These are phyloP conservation scores for Trametes cingulata DNA, from an alignment of 768 basidiomycete genomes.

Conservation along the genomic window DNA sequence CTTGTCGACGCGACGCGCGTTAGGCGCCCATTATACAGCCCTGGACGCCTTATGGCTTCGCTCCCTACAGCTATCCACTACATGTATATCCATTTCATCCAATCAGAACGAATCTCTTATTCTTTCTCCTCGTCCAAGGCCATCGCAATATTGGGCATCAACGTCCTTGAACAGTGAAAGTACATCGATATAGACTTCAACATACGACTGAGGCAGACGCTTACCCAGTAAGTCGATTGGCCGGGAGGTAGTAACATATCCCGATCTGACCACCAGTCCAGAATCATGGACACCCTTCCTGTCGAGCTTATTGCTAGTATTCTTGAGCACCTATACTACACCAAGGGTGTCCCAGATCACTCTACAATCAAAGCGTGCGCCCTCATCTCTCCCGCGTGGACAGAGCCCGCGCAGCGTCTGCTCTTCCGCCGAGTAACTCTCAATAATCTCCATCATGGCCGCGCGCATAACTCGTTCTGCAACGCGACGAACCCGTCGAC, in stretches of 20 bases:
- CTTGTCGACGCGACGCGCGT: conserved; percentile 10
- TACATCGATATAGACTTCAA: no score
- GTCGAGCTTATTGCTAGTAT: conserved; percentile 24
- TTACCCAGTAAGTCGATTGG: background rate
- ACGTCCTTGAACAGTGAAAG: no score
- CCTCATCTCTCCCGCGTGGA: conserved; percentile 26
- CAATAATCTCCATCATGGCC: background rate
- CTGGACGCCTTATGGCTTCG: background rate
- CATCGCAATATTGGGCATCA: no score
- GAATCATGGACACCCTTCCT: conserved; percentile 13
- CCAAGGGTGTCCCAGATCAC: conserved; percentile 17
- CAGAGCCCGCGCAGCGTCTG: conserved; percentile 23
- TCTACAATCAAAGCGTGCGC: conserved; percentile 23
- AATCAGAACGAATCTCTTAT: no score
- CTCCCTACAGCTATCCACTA: background rate
- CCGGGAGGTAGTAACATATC: background rate
- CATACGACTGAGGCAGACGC: no score
- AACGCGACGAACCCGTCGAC: conserved; percentile 10
- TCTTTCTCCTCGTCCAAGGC: no score
- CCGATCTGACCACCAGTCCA: background rate
- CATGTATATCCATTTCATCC: background rate
- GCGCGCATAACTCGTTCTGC: background rate
- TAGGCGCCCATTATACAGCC: background rate
- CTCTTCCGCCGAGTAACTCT: conserved; percentile 26
- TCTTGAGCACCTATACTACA: conserved; percentile 25